phyloP scores from a whole-genome alignment of 208 protist species.

The Strigomonas galati region DNA sequence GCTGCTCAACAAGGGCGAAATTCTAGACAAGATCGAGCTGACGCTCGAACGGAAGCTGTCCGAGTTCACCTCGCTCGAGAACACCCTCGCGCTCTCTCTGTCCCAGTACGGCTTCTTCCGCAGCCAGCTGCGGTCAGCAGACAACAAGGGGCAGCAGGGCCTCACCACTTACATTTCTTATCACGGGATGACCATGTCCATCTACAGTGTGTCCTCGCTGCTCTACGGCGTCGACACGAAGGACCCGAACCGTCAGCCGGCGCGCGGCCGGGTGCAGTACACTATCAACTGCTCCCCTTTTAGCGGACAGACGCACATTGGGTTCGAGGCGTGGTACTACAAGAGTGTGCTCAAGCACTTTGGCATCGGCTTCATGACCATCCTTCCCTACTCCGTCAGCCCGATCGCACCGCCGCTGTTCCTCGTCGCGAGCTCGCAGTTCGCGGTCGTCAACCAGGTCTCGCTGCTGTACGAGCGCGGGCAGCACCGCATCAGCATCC shows the following conservation, averaged over 20 bases:
- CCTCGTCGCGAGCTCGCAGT: slow-evolving; percentile 34
- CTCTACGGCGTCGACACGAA: slow-evolving; percentile 32
- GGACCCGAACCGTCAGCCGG: slow-evolving; percentile 24
- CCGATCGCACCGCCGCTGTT: slow-evolving; percentile 43
- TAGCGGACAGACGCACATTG: slow-evolving; percentile 40
- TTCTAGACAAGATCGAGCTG: slow-evolving; percentile 64
- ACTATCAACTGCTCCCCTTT: slow-evolving; percentile 38
- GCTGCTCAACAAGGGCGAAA: slow-evolving; percentile 25
- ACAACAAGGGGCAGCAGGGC: slow-evolving; percentile 28
- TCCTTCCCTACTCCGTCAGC: slow-evolving; percentile 50
- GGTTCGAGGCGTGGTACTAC: slow-evolving; percentile 67
- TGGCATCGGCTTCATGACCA: slow-evolving; percentile 56
- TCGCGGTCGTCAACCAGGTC: slow-evolving; percentile 57
- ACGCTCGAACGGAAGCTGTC: slow-evolving; percentile 60
- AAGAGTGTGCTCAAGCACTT: slow-evolving; percentile 46
- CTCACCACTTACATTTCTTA: slow-evolving; percentile 45
- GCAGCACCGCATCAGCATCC: slow-evolving; percentile 62
- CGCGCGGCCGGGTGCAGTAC: slow-evolving; percentile 49
- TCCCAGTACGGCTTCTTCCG: slow-evolving; percentile 57
- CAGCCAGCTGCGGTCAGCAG: slow-evolving; percentile 23
- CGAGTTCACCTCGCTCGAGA: slow-evolving; percentile 46
- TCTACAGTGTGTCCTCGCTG: slow-evolving; percentile 31
- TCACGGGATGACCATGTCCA: slow-evolving; percentile 36
- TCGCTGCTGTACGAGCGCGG: slow-evolving; percentile 70
- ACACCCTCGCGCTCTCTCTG: slow-evolving; percentile 52